Conservation (phyloP, 129 eudicot genomes). For the Flaveria ramosissima region DNA sequence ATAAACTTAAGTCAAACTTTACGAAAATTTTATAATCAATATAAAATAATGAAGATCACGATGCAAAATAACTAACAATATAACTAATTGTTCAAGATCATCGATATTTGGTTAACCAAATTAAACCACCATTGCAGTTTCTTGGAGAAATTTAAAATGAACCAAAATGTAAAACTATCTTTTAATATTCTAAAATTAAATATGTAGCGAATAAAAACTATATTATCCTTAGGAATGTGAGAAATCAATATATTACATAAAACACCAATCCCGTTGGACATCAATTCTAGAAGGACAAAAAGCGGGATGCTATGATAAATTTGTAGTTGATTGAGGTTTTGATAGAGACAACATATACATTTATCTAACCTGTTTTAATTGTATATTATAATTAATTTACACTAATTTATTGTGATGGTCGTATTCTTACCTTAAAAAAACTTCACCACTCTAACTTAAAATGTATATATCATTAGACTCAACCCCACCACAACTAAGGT, state of each 20-base stretch:
- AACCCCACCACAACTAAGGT: no score
- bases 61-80: no score
- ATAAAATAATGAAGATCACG: no score
- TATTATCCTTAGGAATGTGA: not conserved
- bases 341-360: no score
- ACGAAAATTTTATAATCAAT: no score
- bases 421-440: no score
- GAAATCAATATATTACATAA: not conserved
- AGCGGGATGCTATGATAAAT: not conserved
- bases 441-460: no score
- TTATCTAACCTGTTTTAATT: no score
- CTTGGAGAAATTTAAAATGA: not conserved
- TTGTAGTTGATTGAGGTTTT: not conserved
- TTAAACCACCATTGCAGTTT: not conserved
- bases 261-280: not conserved
- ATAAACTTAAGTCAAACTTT: no score
- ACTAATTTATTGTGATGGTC: no score
- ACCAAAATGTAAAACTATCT: not conserved
- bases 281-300: conserved; percentile 4
- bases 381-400: no score
- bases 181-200: not conserved
- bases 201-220: not conserved
- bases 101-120: not conserved
- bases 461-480: no score
- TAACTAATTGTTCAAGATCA: not conserved